Evolutionary conservation across 768 basidiomycete genomes (phyloP), one percentile per base, ranked within the genome.

Genomic region (Boletus patriciae): DNA sequence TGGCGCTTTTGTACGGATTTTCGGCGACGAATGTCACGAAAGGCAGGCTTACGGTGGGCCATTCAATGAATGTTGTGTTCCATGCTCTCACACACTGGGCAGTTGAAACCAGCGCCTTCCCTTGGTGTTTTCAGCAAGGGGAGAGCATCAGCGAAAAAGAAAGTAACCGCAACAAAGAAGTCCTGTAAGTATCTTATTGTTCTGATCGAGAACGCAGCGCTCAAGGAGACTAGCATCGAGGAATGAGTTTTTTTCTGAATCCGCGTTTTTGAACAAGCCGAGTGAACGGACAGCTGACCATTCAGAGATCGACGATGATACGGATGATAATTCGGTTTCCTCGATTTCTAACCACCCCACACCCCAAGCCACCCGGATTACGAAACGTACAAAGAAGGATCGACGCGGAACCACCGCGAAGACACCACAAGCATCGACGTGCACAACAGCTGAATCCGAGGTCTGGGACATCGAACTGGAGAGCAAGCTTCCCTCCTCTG

Each of bases 381-480:
- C 52, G 25, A 58, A 57, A 19, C 36, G 37, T 45, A 51, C 56
- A 29, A 53, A 21, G 31, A 46, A 48, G 9, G 33, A 44, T 40
- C 33, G 34, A 50, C 31, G n/a, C 31, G 23, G 53, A 50, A 29
- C 29, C 6, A 4, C 41, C 6, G 31, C 38, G 31, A 41, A 50
- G n/a, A 18, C 36, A 38, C 21, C 38, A 36, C 57, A 42, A 52
- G 49, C 19, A 13, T 13, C 57, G 36, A 51, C 46, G 38, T 51
- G 51, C 15, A 34, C 50, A 21, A 27, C 15, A 40, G 62, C 63
- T 2, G 70, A 64, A 52, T 85, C 85, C 11, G 73, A 76, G 19
- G 62, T 80, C 9, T 86, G 85, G 85, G 81, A 80, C 58, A 83
- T 86, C 29, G 85, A 86, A 62, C 46, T 67, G 15, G 74, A 77